Conservation (phyloP, 305 asterid genomes). For the Fraxinus paxiana region DNA sequence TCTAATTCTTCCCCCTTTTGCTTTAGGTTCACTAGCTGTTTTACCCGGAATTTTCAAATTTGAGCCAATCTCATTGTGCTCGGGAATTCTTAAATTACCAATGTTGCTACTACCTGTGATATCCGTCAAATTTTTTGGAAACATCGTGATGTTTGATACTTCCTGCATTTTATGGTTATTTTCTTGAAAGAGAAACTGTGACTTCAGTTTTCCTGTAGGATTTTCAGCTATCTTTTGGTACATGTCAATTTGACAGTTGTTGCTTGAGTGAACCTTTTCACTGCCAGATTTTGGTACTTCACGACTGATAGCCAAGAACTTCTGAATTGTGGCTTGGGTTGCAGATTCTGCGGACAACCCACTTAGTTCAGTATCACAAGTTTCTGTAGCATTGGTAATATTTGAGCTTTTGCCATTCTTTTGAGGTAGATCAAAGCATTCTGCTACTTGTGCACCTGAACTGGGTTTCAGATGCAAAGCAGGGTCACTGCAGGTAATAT, state of each 20-base stretch:
- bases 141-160: slow-evolving; percentile 29
- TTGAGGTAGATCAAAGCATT: slow-evolving; percentile 25
- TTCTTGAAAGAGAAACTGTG: slow-evolving; percentile 30
- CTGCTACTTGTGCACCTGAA: slow-evolving; percentile 13
- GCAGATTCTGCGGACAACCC: slow-evolving; percentile 64
- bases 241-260: slow-evolving; percentile 35
- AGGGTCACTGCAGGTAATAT: neutral
- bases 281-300: slow-evolving; percentile 30
- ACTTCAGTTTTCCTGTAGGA: slow-evolving; percentile 29
- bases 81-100: slow-evolving; percentile 37
- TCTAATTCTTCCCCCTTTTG: slow-evolving; percentile 41
- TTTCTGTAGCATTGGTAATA: slow-evolving; percentile 34
- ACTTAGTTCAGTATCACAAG: slow-evolving; percentile 48
- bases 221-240: slow-evolving; percentile 24
- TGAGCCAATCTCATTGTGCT: slow-evolving; percentile 43
- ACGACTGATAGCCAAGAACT: slow-evolving; percentile 25
- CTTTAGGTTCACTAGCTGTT: slow-evolving; percentile 38
- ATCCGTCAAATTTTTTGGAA: slow-evolving; percentile 38
- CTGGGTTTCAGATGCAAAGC: neutral
- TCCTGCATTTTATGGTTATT: slow-evolving; percentile 33
- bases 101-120: slow-evolving; percentile 45
- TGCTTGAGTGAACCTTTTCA: slow-evolving; percentile 35
- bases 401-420: slow-evolving; percentile 25
- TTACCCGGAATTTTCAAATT: slow-evolving; percentile 40
- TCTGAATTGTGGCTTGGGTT: slow-evolving; percentile 42